phyloP scores from a whole-genome alignment of 805 yeast species.

The Lipomyces mesembrius region DNA sequence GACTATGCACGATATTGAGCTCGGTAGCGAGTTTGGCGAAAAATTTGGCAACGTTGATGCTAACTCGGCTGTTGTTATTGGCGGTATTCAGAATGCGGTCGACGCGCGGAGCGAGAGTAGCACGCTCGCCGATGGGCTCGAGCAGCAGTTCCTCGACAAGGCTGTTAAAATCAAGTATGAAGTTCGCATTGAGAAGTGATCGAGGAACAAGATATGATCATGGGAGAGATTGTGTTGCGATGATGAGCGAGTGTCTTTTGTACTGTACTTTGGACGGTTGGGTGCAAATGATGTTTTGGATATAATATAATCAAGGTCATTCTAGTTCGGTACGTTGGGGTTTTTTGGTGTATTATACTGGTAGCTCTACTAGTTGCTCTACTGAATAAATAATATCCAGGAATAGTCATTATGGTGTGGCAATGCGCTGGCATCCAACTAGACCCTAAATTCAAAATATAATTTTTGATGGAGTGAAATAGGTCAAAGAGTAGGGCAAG shows the following conservation, averaged over 20 bases:
- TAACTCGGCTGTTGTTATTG: slow-evolving; percentile 9
- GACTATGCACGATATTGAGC: slow-evolving; percentile 1
- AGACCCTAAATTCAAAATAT: background rate
- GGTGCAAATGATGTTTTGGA: background rate
- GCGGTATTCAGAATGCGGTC: background rate
- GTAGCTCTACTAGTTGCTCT: background rate
- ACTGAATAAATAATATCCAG: background rate
- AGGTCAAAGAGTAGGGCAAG: no score
- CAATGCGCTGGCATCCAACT: background rate
- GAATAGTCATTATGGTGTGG: background rate
- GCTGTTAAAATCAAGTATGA: slow-evolving; percentile 29
- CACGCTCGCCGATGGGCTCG: background rate
- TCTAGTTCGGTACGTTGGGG: background rate
- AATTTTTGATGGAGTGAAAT: no score
- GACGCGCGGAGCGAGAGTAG: slow-evolving; percentile 3
- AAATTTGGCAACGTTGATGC: slow-evolving; percentile 8
- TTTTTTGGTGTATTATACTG: background rate
- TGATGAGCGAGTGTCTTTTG: no score
- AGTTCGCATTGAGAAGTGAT: slow-evolving; percentile 23
- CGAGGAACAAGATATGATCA: background rate
- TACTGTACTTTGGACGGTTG: background rate
- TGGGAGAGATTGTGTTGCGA: background rate
- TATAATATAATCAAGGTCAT: background rate
- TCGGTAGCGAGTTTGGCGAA: slow-evolving; percentile 10
- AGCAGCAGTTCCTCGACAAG: slow-evolving; percentile 9